Base-by-base conservation (phyloP, 148 eudicot species). In the Hydrangea macrophylla region DNA sequence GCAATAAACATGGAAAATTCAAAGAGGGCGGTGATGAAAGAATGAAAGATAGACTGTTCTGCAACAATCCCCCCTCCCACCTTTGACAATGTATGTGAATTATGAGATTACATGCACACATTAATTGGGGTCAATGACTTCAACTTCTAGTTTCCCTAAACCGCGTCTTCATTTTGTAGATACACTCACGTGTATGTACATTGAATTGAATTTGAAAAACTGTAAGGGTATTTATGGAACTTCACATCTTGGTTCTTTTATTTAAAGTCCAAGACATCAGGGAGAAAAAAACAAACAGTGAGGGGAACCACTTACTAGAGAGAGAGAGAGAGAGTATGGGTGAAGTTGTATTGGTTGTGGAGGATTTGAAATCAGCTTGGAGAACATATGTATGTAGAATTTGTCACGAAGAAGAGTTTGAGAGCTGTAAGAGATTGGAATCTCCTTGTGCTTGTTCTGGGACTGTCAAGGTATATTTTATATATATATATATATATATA, bases 371-470 rank as follows among this genome's bases (percentile, higher is more conserved):
- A 58, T 58, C 68, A 66, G 60, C 62, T 61, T 45, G 68, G 58
- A 56, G 30, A 72, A 61, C 53, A 5, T 26, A 35, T 17, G 70
- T 60, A 8, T 93, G 98, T 63, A 90, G 98, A 88, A 93, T 93
- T 30, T 94, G 97, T 67, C 96, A 88, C 74, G 98, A 94, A 72
- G 85, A 80, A 69, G 96, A 90, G 44, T 75, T 79, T 64, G 85
- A 88, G 81, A 82, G 85, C 70, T 84, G 79, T 44, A 79, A 74
- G 54, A 82, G 63, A 64, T 70, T 93, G 70, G 96, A 93, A 71
- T 55, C 97, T 51, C 98, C 98, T 32, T 93, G 98, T 80, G 73
- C 95, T 72, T 93, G 97, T 53, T 86, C 96, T 70, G 98, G 98
- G 33, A 90, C 98, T 63, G 86, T 80, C 60, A 93, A 90, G 96